These are phyloP conservation scores for Termitomyces sp. DNA, from an alignment of 768 basidiomycete genomes.

Conservation along the genomic window DNA sequence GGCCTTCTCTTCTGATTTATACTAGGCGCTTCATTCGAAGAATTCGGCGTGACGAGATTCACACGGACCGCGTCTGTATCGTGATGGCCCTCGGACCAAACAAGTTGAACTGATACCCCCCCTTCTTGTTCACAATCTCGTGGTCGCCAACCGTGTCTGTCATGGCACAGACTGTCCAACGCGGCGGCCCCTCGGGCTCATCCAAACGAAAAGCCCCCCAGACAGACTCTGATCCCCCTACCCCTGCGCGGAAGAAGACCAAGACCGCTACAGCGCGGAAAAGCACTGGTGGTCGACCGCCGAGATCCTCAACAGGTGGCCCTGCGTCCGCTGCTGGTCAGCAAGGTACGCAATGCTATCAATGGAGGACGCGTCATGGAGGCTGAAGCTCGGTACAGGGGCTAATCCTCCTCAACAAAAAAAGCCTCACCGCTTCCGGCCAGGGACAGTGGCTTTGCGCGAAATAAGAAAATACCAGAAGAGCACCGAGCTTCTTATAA, in stretches of 20 bases:
- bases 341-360: conserved; percentile 4
- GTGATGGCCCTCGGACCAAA: conserved; percentile 17
- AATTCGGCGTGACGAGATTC: conserved; percentile 15
- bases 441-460: conserved; percentile 85
- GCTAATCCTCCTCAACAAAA: conserved; percentile 20
- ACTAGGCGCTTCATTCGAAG: not conserved
- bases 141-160: conserved; percentile 5
- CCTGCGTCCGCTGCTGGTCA: conserved; percentile 6
- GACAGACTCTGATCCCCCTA: conserved; percentile 41
- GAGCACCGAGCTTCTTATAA: conserved; percentile 83
- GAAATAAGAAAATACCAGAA: conserved; percentile 96
- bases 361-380: not conserved
- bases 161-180: conserved; percentile 76
- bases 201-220: conserved; percentile 47
- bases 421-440: conserved; percentile 73
- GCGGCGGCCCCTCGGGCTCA: conserved; percentile 38
- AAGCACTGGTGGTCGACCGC: conserved; percentile 71
- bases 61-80: conserved; percentile 13
- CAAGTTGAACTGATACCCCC: conserved; percentile 35
- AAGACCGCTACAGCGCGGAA: conserved; percentile 75
- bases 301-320: conserved; percentile 33
- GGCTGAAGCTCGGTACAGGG: not conserved
- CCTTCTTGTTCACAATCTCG: no score
- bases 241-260: conserved; percentile 49
- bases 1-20: conserved; percentile 3